Base-by-base conservation (phyloP, 768 basidiomycete species). In the Pulveroboletus ravenelii region DNA sequence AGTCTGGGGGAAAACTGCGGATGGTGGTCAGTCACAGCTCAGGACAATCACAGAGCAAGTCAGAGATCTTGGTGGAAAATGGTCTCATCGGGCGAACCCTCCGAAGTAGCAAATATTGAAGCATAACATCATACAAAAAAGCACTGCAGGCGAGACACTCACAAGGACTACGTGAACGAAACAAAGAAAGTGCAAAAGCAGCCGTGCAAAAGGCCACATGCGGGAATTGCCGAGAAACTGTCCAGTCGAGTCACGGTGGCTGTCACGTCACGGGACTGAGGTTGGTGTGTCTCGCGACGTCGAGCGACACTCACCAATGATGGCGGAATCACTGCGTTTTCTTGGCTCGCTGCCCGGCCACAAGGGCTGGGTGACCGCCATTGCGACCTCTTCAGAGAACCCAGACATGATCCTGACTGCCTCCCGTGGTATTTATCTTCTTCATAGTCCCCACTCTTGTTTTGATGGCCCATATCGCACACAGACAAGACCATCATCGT, bases 401-500 rank as follows among this genome's bases (percentile, higher is more conserved):
- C 96, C 94, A 41, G 94, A 99, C 72, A 91, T 96, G 87, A 94
- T 99, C 74, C 75, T 99, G 72, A 96, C 94, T 59, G 93, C 94
- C 59, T 98, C 96, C 56, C 84, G 96, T 76, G 93, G 93, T 96
- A 79, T 62, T 63, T 73, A 40, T 51, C 48, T 35, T 34, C 9
- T 45, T 53, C 49, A 39, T 48, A 43, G 31, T 27, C 37, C 31
- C 10, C 39, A 10, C 53, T 38, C 20, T 50, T 45, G 52, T 62
- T 60, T 59, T 63, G 52, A 58, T 59, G 2, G 44, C 32, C 36
- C 47, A 48, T 39, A 56, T 56, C 57, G 56, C 70, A 93, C 92
- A 95, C 85, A 95, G 96, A 99, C 87, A 98, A 96, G 84, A 96
- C 93, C 49, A 91, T 97, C 78, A 97, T 99, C 69, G 93, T 97